Evolutionary conservation across 2,329 filamentous ascomycete species (phyloP).

Genomic region (Fusarium chlamydosporum): DNA sequence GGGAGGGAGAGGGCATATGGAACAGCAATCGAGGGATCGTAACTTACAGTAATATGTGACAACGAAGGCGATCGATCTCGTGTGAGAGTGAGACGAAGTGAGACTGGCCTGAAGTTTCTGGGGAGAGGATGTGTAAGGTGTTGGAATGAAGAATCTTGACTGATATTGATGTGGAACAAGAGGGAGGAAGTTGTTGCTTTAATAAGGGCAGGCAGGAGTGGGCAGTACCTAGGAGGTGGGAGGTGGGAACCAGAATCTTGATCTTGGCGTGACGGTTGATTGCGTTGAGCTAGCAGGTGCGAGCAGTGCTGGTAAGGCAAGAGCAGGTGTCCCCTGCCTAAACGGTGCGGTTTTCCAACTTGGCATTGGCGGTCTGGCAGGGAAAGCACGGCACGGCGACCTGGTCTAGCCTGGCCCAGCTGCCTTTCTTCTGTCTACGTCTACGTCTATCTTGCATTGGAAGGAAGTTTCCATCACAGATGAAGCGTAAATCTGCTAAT

Average conservation of each 20-base stretch:
- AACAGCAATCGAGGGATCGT: constrained; percentile 1
- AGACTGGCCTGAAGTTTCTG: constrained; percentile 36
- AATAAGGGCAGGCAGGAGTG: constrained; percentile 47
- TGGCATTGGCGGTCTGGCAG: constrained; percentile 44
- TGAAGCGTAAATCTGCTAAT: constrained; percentile 31
- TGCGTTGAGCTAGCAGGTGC: constrained; percentile 34
- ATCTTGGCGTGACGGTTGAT: constrained; percentile 40
- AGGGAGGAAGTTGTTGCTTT: constrained; percentile 47
- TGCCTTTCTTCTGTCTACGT: constrained; percentile 14
- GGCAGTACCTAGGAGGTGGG: too few species aligned
- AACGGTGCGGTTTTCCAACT: constrained; percentile 18
- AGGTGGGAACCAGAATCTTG: constrained; percentile 40
- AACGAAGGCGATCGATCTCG: constrained; percentile 44
- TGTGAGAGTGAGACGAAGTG: constrained; percentile 40
- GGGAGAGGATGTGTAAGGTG: constrained; percentile 46
- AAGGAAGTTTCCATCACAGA: constrained; percentile 37
- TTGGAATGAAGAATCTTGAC: constrained; percentile 42
- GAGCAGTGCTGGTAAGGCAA: constrained; percentile 33
- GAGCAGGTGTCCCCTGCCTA: constrained; percentile 29
- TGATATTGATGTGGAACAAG: constrained; percentile 42
- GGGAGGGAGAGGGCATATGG: neutral
- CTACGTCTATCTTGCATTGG: constrained; percentile 14
- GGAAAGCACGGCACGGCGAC: constrained; percentile 36
- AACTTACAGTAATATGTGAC: constrained; percentile 44
- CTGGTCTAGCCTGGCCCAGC: constrained; percentile 16